Evolutionary conservation across 257 asterid genomes (phyloP).

Genomic region (Forsythia viridissima): DNA sequence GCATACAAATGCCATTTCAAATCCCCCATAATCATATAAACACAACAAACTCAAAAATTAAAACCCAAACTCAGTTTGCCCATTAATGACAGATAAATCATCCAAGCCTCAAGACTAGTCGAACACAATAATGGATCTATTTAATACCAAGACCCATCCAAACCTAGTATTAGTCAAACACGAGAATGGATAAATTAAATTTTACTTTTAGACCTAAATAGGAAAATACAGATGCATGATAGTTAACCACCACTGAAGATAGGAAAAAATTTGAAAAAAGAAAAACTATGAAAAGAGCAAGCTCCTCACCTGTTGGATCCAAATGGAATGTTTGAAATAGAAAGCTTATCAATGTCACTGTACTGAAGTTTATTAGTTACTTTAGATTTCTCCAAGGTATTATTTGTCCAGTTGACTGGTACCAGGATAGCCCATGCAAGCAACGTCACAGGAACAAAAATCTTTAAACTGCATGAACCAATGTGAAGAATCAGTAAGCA

Average conservation of each 20-base stretch:
- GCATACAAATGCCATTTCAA: neutral
- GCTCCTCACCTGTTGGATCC: constrained; percentile 68
- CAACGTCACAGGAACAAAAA: constrained; percentile 79
- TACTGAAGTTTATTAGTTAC: constrained; percentile 46
- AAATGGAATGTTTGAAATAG: constrained; percentile 77
- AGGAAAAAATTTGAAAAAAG: neutral
- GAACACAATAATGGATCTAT: neutral
- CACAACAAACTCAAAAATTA: too few species aligned
- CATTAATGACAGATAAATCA: neutral
- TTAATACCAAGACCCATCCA: neutral
- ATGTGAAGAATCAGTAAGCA: constrained; percentile 16
- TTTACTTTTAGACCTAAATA: constrained; percentile 4
- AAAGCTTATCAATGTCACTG: constrained; percentile 86
- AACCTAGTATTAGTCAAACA: neutral
- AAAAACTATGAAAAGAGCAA: neutral
- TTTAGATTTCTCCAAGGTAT: constrained; percentile 54
- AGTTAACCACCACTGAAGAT: neutral
- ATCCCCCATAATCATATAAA: neutral
- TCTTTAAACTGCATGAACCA: constrained; percentile 70
- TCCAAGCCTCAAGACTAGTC: neutral
- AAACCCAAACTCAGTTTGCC: too few species aligned
- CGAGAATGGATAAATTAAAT: neutral
- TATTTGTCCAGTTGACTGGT: constrained; percentile 94
- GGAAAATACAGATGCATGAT: neutral
- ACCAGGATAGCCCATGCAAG: constrained; percentile 84